A percentile compares a stretch with the other conserved stretches of the same genome.
These are phyloP conservation scores for Diddensiella caesifluorescens DNA, from an alignment of 805 yeast species.

Conservation along the genomic window DNA sequence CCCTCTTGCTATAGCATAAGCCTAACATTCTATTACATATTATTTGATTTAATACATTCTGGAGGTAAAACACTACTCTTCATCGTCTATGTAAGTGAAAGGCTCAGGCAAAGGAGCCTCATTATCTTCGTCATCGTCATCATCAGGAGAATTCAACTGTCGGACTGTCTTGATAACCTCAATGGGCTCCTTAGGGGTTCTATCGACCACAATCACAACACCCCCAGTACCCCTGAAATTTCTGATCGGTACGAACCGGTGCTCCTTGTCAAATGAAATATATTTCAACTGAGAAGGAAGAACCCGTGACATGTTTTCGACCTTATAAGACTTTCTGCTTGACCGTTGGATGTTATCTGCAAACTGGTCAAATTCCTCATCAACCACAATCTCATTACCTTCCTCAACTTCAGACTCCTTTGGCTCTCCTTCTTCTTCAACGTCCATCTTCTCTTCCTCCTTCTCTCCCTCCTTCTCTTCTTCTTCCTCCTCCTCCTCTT, in stretches of 20 bases:
- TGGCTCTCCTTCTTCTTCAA: slow-evolving; percentile 9
- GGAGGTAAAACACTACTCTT: neutral
- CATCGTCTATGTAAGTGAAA: slow-evolving; percentile 31
- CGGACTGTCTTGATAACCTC: slow-evolving; percentile 78
- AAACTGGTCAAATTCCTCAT: slow-evolving; percentile 12
- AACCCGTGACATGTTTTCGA: slow-evolving; percentile 80
- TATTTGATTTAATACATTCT: neutral
- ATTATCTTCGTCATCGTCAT: slow-evolving; percentile 52
- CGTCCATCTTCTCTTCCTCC: slow-evolving; percentile 23
- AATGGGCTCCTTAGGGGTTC: slow-evolving; percentile 37
- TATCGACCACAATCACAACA: slow-evolving; percentile 31
- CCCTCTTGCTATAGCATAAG: neutral
- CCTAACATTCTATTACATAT: no score
- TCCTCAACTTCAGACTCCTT: slow-evolving; percentile 10
- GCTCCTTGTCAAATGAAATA: slow-evolving; percentile 59
- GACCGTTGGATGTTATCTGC: slow-evolving; percentile 9
- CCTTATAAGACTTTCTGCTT: slow-evolving; percentile 41
- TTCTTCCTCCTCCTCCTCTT: slow-evolving; percentile 20
- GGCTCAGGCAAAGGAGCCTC: slow-evolving; percentile 46
- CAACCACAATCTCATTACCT: slow-evolving; percentile 7
- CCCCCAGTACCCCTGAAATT: slow-evolving; percentile 52
- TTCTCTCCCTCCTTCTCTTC: slow-evolving; percentile 24
- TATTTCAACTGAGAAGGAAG: slow-evolving; percentile 83
- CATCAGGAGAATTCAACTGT: slow-evolving; percentile 80
- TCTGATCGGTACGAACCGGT: slow-evolving; percentile 77